Conservation (phyloP, 768 basidiomycete species). For the Amanita subjunquillea region DNA sequence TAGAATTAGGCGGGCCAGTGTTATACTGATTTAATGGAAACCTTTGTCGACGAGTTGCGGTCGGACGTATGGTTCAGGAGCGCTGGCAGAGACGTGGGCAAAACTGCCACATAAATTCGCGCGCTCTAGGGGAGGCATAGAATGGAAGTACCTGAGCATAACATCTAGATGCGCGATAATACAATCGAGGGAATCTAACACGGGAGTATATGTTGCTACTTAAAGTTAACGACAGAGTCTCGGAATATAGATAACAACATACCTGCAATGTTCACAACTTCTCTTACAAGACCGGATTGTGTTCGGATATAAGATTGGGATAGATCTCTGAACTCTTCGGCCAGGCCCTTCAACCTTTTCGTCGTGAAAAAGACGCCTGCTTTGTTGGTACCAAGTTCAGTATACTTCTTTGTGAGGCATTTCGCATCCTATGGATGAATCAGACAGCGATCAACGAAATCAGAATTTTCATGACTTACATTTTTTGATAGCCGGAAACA, state of each 20-base stretch:
- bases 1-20: not conserved
- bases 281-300: conserved; percentile 79
- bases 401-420: conserved; percentile 58
- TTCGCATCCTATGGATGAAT: conserved; percentile 60
- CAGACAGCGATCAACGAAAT: not conserved
- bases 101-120: conserved; percentile 43
- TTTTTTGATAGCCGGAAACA: conserved; percentile 89
- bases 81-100: conserved; percentile 83
- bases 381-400: conserved; percentile 78
- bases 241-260: conserved; percentile 14
- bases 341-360: conserved; percentile 53
- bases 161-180: conserved; percentile 89
- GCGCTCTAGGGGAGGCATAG: not conserved
- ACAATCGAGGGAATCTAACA: conserved; percentile 76
- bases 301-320: conserved; percentile 61
- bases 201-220: conserved; percentile 85
- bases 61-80: conserved; percentile 82
- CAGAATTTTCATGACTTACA: conserved; percentile 31
- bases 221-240: not conserved
- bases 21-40: conserved; percentile 14
- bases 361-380: conserved; percentile 88
- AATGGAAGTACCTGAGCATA: conserved; percentile 54
- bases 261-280: conserved; percentile 91
- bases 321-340: conserved; percentile 61
- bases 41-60: conserved; percentile 75